Evolutionary conservation across 2,329 filamentous ascomycete species (phyloP).

Genomic region (Blastomyces percursus): DNA sequence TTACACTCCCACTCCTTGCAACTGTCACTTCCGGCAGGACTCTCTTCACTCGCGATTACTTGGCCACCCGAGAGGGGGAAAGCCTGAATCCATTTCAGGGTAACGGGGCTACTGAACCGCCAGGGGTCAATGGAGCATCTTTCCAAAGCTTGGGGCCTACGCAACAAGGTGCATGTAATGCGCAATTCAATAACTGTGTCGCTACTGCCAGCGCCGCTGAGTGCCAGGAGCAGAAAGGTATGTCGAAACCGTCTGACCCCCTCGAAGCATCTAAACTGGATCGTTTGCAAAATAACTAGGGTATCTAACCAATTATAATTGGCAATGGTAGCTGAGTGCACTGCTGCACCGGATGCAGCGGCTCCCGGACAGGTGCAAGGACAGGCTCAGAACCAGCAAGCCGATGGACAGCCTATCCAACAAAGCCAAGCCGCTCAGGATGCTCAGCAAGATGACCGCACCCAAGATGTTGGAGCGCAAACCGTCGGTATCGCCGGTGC

Average conservation of each 20-base stretch:
- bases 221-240: constrained; percentile 1
- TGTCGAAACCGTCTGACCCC: background rate
- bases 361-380: background rate
- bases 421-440: background rate
- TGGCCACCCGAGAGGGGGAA: background rate
- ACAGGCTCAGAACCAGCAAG: background rate
- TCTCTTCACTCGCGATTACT: background rate
- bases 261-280: background rate
- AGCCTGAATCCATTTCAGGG: background rate
- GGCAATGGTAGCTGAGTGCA: background rate
- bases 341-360: background rate
- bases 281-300: background rate
- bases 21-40: constrained; percentile 3
- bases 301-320: background rate
- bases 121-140: background rate
- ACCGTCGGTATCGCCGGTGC: background rate
- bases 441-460: background rate
- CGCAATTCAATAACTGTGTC: constrained; percentile 4
- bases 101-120: background rate
- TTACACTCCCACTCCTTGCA: constrained; percentile 3
- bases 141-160: background rate
- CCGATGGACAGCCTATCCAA: background rate
- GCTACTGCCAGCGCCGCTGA: background rate
- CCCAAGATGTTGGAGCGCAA: background rate
- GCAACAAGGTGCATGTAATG: background rate